Evolutionary conservation across 345 rosid genomes (phyloP), one percentile per base, ranked within the genome.

Genomic region (Zanthoxylum bungeanum): DNA sequence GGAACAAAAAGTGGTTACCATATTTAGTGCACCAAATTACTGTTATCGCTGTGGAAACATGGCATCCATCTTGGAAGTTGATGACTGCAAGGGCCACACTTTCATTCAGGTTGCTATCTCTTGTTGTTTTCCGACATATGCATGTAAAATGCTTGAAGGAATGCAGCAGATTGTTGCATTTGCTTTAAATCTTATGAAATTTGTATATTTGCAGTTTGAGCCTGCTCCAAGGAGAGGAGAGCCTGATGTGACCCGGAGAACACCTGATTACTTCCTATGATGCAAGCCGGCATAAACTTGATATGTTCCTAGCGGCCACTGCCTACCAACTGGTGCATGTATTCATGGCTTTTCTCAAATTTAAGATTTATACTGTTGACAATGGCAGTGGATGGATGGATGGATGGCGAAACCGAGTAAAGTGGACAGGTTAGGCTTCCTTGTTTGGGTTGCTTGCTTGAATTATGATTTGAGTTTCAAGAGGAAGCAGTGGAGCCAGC

Each of bases 161-260:
- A 1, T 65, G n/a, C n/a, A n/a, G 28, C n/a, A 0, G 17, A 31
- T 3, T 46, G 17, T 57, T 59, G 42, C 16, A 16, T 28, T 42
- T 56, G 73, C 60, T 39, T n/a, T n/a, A 57, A 7, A 53, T 60
- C 31, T 46, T 33, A 17, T 42, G 39, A 33, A 14, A 51, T 3
- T 30, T 64, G 7, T 30, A 7, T 31, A 42, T 50, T 70, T 83
- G 79, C 90, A 93, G 98, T 93, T 93, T 85, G 98, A 93, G 85
- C 98, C 98, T 44, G 97, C 98, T 66, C 96, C 98, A 0, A 85
- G 98, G 78, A 89, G 98, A 82, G 98, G 98, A 71, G 97, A 93
- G 77, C 98, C 98, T 36, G 98, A 91, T 65, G 97, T 93, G 31
- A 93, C 97, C 52, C 83, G 97, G 61, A 89, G 98, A 82, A 93